Evolutionary conservation across 805 yeast species (phyloP), one percentile per base, ranked within the genome.

Genomic region (Sugiyamaella mastotermitis): DNA sequence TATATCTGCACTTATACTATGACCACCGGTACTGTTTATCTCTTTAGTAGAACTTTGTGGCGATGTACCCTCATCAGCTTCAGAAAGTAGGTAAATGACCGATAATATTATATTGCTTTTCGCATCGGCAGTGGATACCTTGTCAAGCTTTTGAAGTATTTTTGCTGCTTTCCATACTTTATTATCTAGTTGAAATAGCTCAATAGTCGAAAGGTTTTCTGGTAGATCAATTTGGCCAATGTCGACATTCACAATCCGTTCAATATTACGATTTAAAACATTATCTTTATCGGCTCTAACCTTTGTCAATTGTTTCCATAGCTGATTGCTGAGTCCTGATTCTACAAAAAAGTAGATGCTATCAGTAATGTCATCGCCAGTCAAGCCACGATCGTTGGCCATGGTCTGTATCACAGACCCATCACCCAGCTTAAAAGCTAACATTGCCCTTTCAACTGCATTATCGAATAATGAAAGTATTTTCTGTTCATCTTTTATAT

Each of bases 1-100:
- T 0, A 83, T 76, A 54, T 88, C 97, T 0, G 97, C 97, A 59
- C 81, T 88, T 5, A 84, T 65, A 0, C 68, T 35, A 11, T 14
- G 5, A 6, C 18, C 21, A 8, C 21, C 33, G 9, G 7, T 14
- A 11, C 24, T 23, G n/a, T 33, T 16, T 14, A 19, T 9, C 5
- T n/a, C 6, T 33, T 47, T 27, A 5, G 40, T 31, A 3, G 38
- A 35, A 21, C 33, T 43, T 3, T 30, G 24, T 18, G 28, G 15
- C 16, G 24, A 13, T 45, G 46, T 6, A 41, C 45, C 2, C 35
- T 29, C 39, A 21, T 23, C 6, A 7, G 16, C 31, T 25, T 18
- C 43, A 41, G 85, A 72, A 17, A 86, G 52, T 1, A 64, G 58
- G 27, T 68, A 61, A 17, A 85, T 63, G 0, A 87, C 74, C 0